Conservation (phyloP, 768 basidiomycete species). For the Calocera cornea region DNA sequence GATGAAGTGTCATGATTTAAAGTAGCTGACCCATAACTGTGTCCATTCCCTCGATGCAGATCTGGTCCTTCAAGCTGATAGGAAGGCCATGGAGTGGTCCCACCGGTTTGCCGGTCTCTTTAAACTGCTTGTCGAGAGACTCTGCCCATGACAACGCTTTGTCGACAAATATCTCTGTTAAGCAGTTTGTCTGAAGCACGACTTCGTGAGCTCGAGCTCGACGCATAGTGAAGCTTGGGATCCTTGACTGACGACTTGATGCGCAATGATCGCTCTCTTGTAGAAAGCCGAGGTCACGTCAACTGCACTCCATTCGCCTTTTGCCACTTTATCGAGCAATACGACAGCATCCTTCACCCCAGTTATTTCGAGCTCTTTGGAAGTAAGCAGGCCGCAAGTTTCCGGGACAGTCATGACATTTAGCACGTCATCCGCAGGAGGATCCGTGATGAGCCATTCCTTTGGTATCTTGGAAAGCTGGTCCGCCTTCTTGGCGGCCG, state of each 20-base stretch:
- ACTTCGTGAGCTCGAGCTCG: not conserved
- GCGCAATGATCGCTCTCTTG: slow-evolving; percentile 66
- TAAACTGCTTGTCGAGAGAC: slow-evolving; percentile 50
- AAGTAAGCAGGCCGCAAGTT: slow-evolving; percentile 42
- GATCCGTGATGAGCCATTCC: slow-evolving; percentile 43
- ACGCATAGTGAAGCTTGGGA: not conserved
- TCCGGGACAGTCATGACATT: slow-evolving; percentile 44
- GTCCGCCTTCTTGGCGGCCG: slow-evolving; percentile 38
- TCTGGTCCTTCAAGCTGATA: slow-evolving; percentile 61
- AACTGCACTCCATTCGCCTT: slow-evolving; percentile 44
- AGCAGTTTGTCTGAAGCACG: slow-evolving; percentile 48
- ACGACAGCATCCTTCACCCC: slow-evolving; percentile 35
- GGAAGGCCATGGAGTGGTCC: slow-evolving; percentile 69
- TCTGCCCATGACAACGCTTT: slow-evolving; percentile 49
- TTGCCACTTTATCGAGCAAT: slow-evolving; percentile 42
- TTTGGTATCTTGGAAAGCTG: slow-evolving; percentile 47
- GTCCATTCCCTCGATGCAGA: slow-evolving; percentile 53
- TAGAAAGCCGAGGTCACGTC: slow-evolving; percentile 60
- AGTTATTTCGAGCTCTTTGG: slow-evolving; percentile 48
- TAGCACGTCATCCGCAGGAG: slow-evolving; percentile 28
- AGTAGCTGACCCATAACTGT: slow-evolving; percentile 43
- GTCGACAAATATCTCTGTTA: slow-evolving; percentile 75
- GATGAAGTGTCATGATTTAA: not conserved
- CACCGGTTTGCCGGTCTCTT: slow-evolving; percentile 45
- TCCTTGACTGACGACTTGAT: slow-evolving; percentile 45